Evolutionary conservation across 2,329 filamentous ascomycete genomes (phyloP).

Genomic region (Arthrobotrys musiformis): DNA sequence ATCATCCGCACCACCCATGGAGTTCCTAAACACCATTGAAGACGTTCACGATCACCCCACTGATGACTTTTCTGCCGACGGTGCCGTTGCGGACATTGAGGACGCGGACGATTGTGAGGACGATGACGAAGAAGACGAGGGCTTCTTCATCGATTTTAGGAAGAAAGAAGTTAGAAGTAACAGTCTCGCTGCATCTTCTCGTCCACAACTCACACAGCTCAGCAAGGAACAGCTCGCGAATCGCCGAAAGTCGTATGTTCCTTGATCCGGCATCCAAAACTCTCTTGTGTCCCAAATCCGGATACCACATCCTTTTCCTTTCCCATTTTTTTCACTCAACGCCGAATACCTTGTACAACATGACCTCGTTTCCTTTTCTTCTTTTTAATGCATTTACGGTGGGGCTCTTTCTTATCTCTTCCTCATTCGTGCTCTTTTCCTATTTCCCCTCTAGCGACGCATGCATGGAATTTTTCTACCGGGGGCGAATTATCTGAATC

Average conservation of each 20-base stretch:
- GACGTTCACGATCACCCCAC: slow-evolving; percentile 20
- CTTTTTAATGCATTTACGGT: slow-evolving; percentile 54
- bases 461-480: slow-evolving; percentile 30
- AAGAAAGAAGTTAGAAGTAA: slow-evolving; percentile 55
- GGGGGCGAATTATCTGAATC: slow-evolving; percentile 31
- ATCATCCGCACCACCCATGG: slow-evolving; percentile 50
- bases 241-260: slow-evolving; percentile 48
- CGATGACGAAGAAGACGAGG: slow-evolving; percentile 57
- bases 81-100: slow-evolving; percentile 55
- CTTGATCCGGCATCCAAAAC: slow-evolving; percentile 28
- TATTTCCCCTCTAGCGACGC: slow-evolving; percentile 34
- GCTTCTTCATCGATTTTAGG: slow-evolving; percentile 54
- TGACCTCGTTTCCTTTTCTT: slow-evolving; percentile 50
- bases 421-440: slow-evolving; percentile 37
- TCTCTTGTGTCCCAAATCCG: slow-evolving; percentile 19
- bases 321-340: background rate
- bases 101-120: slow-evolving; percentile 56
- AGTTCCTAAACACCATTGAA: slow-evolving; percentile 50
- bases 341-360: slow-evolving; percentile 48
- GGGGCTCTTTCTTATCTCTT: slow-evolving; percentile 50
- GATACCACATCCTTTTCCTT: background rate
- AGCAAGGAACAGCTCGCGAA: slow-evolving; percentile 25
- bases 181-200: slow-evolving; percentile 33
- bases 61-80: slow-evolving; percentile 51
- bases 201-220: slow-evolving; percentile 29